Base-by-base conservation (phyloP, 1,284 basidiomycete genomes). In the Stygiomarasmius scandens region DNA sequence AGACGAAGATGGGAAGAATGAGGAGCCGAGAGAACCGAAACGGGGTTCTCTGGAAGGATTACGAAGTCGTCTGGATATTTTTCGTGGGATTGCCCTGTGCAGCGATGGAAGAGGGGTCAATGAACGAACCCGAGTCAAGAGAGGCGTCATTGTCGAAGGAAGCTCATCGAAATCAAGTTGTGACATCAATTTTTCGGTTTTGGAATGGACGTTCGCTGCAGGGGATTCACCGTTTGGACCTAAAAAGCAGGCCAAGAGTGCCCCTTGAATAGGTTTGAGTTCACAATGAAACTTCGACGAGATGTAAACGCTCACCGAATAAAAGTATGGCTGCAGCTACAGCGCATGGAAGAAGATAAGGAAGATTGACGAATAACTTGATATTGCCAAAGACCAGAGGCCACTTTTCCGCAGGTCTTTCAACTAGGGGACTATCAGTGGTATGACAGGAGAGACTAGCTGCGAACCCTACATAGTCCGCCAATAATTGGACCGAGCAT, bases 201-300 rank as follows among this genome's bases (percentile, higher is more conserved):
- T 80, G 10, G 96, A 82, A 24, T 84, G 86, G 64, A 98, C 96
- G 0, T 85, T 82, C 8, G 93, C 92, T 59, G 89, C 84, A 41
- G 91, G 83, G n/a, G 93, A 90, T 23, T 95, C 95, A 56, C 93
- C 96, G 68, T 99, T 95, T 61, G 83, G 88, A 16, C 88, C 92
- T 47, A 99, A 84, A 77, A 98, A 97, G 58, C 95, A 86, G 0
- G 89, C 86, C 22, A 99, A 78, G 51, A 97, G 69, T 1, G 95
- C 89, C 8, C 96, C 96, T 81, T 71, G 38, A 29, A 49, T n/a
- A 55, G 41, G 50, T 54, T 46, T 22, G 20, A 34, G n/a, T n/a
- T n/a, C n/a, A n/a, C n/a, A n/a, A n/a, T n/a, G n/a, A n/a, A n/a
- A n/a, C n/a, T n/a, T n/a, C n/a, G n/a, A n/a, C n/a, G n/a, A n/a